phyloP scores from a whole-genome alignment of 805 yeast species.

The Ogataea nitratoaversa region DNA sequence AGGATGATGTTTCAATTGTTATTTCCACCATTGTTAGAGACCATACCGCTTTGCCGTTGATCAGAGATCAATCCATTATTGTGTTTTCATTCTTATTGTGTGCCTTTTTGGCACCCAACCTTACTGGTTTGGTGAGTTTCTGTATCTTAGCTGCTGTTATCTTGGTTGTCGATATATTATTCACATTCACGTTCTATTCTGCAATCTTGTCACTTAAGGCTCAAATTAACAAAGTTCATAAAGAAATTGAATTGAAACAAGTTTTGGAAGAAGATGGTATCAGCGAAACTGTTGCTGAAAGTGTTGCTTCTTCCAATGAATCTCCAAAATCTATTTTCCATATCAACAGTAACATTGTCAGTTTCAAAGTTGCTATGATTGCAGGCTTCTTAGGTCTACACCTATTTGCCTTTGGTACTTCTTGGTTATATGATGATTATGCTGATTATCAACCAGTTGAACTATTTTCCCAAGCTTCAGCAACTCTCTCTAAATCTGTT shows the following conservation, averaged over 20 bases:
- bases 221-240: constrained; percentile 81
- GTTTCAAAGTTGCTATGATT: constrained; percentile 58
- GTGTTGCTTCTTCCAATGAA: constrained; percentile 46
- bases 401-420: constrained; percentile 62
- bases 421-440: constrained; percentile 60
- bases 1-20: constrained; percentile 29
- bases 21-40: constrained; percentile 27
- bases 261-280: constrained; percentile 93
- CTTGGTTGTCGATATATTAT: constrained; percentile 62
- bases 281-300: constrained; percentile 64
- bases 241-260: constrained; percentile 69
- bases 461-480: constrained; percentile 22
- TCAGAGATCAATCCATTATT: constrained; percentile 75
- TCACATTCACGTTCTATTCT: constrained; percentile 76
- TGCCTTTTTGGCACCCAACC: constrained; percentile 56
- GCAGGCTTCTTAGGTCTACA: constrained; percentile 59
- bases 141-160: constrained; percentile 71
- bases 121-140: constrained; percentile 76
- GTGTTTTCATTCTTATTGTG: constrained; percentile 67
- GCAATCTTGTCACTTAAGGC: constrained; percentile 83
- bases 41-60: constrained; percentile 45
- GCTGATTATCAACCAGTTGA: constrained; percentile 26
- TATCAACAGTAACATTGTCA: constrained; percentile 41
- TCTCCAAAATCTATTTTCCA: constrained; percentile 27
- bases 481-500: constrained; percentile 36